phyloP scores from a whole-genome alignment of 441 rosid genomes.

The Populus hybrid region DNA sequence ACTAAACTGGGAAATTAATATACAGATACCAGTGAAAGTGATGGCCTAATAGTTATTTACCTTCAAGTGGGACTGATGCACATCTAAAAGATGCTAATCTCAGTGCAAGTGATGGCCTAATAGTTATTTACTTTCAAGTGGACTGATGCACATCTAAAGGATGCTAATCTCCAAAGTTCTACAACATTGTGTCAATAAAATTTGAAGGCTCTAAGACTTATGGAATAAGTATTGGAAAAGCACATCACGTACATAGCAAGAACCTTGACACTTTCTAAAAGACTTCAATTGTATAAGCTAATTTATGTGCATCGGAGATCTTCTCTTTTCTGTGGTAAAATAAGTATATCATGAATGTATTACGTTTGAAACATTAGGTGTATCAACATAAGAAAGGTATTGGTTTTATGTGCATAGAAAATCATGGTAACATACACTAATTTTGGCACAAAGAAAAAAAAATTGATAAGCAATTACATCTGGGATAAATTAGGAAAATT shows the following conservation, averaged over 20 bases:
- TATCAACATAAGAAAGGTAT: neutral
- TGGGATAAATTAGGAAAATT: neutral
- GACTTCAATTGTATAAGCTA: neutral
- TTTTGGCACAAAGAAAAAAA: neutral
- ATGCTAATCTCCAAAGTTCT: neutral
- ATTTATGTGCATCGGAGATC: neutral
- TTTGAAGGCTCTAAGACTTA: neutral
- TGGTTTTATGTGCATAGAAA: neutral
- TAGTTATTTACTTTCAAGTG: neutral
- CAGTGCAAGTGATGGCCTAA: neutral
- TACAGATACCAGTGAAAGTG: neutral
- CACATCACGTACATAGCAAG: neutral
- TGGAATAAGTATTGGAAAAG: neutral
- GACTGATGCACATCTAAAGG: constrained; percentile 2
- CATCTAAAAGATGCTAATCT: neutral
- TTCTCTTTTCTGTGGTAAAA: neutral
- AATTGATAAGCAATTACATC: neutral
- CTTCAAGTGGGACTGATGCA: constrained; percentile 1
- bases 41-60: neutral
- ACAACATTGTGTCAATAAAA: neutral
- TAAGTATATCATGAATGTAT: neutral
- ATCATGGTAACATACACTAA: neutral
- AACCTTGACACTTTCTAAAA: neutral
- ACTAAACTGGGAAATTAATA: neutral
- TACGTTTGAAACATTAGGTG: neutral